phyloP scores from a whole-genome alignment of 75 land plant genomes.

The Selaginella moellendorffii region DNA sequence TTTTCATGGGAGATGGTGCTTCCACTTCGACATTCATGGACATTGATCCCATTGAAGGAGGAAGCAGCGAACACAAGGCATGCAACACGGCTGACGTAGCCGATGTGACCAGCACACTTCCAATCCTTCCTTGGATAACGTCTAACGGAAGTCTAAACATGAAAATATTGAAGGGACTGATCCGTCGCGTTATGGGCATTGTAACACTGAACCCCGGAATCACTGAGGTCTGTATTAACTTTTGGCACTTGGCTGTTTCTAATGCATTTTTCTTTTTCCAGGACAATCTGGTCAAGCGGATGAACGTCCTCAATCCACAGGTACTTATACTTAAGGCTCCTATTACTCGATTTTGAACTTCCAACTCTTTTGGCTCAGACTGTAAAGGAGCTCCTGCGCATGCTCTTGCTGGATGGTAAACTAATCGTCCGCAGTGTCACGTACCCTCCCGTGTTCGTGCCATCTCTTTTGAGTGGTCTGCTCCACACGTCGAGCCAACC shows the following conservation, averaged over 20 bases:
- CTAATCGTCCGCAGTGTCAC: not conserved
- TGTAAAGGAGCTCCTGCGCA: not conserved
- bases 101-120: conserved; percentile 16
- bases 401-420: not conserved
- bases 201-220: conserved; percentile 93
- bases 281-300: conserved; percentile 38
- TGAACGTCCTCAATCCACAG: conserved; percentile 66
- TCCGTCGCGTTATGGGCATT: conserved; percentile 59
- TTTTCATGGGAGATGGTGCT: too few relatives aligned
- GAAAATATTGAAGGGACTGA: conserved; percentile 36
- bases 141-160: conserved; percentile 56
- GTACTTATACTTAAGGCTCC: conserved; percentile 16
- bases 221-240: conserved; percentile 43
- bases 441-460: not conserved
- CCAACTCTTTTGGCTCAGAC: not conserved
- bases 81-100: not conserved
- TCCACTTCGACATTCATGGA: too few relatives aligned
- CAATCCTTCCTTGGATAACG: conserved; percentile 88
- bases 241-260: not conserved
- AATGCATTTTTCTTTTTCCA: conserved; percentile 19
- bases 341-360: not conserved
- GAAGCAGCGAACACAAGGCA: not conserved
- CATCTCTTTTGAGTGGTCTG: not conserved
- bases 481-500: not conserved
- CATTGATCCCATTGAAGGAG: too few relatives aligned